Conservation (phyloP, 2,329 filamentous ascomycete species). For the Fusarium pseudoanthophilum region DNA sequence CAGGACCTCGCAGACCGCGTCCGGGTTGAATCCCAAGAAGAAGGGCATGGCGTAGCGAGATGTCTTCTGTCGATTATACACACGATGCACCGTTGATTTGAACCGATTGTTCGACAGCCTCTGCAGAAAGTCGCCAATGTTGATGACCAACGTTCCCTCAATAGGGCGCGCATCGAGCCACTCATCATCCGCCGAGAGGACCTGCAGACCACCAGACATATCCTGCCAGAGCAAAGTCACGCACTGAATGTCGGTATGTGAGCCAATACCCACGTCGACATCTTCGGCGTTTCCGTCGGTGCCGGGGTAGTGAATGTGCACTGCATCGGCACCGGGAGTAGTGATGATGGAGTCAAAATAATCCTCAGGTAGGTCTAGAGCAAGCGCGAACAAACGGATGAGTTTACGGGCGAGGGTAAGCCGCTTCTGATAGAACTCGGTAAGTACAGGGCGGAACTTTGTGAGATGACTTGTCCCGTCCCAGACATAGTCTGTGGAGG, state of each 20-base stretch:
- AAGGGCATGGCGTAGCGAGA: conserved; percentile 10
- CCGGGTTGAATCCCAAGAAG: conserved; percentile 5
- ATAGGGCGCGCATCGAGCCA: conserved; percentile 7
- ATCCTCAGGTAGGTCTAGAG: not conserved
- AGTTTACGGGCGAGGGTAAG: conserved; percentile 1
- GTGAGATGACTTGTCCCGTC: not conserved
- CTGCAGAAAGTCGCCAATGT: conserved; percentile 11
- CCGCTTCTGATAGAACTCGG: conserved; percentile 7
- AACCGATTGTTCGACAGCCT: not conserved
- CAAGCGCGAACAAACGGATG: conserved; percentile 7
- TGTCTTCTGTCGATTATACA: conserved; percentile 6
- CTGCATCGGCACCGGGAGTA: conserved; percentile 6
- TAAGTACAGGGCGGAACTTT: not conserved
- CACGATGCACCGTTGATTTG: conserved; percentile 13
- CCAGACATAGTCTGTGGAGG: conserved; percentile 9
- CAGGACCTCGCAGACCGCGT: conserved; percentile 9
- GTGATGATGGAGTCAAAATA: conserved; percentile 12
- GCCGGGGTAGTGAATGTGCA: conserved; percentile 14
- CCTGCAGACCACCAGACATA: conserved; percentile 6
- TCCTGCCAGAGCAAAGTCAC: conserved; percentile 22
- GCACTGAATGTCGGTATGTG: conserved; percentile 10
- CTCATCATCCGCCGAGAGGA: conserved; percentile 11
- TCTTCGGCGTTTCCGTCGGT: not conserved
- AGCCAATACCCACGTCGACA: conserved; percentile 7
- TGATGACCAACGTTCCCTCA: conserved; percentile 5